Evolutionary conservation across 106 monocot species (phyloP).

Genomic region (Allium fistulosum): DNA sequence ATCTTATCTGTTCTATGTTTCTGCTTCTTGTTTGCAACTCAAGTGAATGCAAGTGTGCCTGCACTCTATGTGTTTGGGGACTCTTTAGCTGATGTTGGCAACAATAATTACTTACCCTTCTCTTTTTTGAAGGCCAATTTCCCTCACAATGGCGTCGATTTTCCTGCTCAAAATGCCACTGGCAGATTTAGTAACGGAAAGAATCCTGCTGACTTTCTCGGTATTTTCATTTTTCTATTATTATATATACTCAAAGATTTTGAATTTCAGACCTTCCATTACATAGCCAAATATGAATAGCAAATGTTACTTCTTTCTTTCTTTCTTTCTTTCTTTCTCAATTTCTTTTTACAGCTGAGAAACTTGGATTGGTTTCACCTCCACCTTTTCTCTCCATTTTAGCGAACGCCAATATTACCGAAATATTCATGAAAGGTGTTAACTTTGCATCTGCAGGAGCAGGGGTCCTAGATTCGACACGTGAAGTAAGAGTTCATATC

Average conservation of each 20-base stretch:
- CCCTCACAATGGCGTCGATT: constrained; percentile 65
- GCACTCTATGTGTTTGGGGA: constrained; percentile 70
- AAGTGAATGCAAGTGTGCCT: constrained; percentile 10
- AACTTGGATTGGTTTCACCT: constrained; percentile 5
- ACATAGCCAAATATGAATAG: too few relatives aligned
- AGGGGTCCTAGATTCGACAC: constrained; percentile 10
- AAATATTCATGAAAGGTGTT: constrained; percentile 10
- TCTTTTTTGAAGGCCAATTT: constrained; percentile 48
- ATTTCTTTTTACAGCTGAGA: constrained; percentile 6
- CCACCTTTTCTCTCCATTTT: constrained; percentile 10
- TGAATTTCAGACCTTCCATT: too few relatives aligned
- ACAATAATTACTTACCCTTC: constrained; percentile 47
- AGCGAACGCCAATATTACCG: neutral
- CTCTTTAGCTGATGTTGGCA: constrained; percentile 69
- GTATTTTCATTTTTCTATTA: constrained; percentile 12
- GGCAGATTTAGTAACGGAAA: constrained; percentile 77
- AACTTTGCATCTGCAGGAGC: constrained; percentile 18
- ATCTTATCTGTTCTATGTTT: too few relatives aligned
- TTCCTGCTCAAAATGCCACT: constrained; percentile 39
- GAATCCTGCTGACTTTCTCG: constrained; percentile 55
- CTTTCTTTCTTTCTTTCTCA: neutral
- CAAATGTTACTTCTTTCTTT: too few relatives aligned
- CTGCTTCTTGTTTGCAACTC: neutral
- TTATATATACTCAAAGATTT: too few relatives aligned
- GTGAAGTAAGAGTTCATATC: neutral